Percentiles rank a stretch among this genome's conserved stretches.
These are phyloP conservation scores for Gossypium longicalyx DNA, from an alignment of 345 rosid genomes.

Conservation along the genomic window DNA sequence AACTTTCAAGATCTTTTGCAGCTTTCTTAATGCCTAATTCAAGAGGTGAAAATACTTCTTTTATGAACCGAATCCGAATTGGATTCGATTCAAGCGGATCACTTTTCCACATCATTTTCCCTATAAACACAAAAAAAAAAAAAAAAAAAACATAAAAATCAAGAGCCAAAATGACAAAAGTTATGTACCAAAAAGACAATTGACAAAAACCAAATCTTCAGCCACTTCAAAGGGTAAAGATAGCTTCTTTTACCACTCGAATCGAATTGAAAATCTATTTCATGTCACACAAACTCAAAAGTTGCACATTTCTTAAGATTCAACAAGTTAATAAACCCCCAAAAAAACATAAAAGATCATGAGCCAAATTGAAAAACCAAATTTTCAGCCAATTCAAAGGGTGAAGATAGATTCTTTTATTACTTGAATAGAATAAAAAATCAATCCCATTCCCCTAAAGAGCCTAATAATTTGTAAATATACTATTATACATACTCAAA, in stretches of 20 bases:
- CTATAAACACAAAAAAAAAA: neutral
- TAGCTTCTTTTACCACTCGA: constrained; percentile 58
- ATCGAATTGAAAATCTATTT: constrained; percentile 56
- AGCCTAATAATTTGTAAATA: neutral
- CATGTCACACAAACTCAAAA: constrained; percentile 28
- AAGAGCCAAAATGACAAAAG: neutral
- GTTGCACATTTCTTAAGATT: neutral
- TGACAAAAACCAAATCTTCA: constrained; percentile 19
- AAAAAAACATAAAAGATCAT: too few species aligned
- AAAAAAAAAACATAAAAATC: neutral
- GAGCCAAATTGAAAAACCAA: neutral
- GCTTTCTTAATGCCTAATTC: constrained; percentile 52
- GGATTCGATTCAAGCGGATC: constrained; percentile 52
- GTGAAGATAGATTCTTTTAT: constrained; percentile 62
- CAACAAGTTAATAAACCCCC: neutral
- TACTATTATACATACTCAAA: neutral
- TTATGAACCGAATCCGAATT: constrained; percentile 54
- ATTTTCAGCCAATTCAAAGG: constrained; percentile 27
- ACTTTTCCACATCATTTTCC: constrained; percentile 48
- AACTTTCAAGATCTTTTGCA: constrained; percentile 50
- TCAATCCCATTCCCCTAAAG: constrained; percentile 41
- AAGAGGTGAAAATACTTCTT: constrained; percentile 44
- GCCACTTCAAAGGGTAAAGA: constrained; percentile 41
- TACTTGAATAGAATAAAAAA: constrained; percentile 64
- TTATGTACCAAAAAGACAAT: neutral